Percentiles rank a stretch among this genome's conserved stretches.
Conservation (phyloP, 176 grass and related monocot species). For the Musa beccarii region DNA sequence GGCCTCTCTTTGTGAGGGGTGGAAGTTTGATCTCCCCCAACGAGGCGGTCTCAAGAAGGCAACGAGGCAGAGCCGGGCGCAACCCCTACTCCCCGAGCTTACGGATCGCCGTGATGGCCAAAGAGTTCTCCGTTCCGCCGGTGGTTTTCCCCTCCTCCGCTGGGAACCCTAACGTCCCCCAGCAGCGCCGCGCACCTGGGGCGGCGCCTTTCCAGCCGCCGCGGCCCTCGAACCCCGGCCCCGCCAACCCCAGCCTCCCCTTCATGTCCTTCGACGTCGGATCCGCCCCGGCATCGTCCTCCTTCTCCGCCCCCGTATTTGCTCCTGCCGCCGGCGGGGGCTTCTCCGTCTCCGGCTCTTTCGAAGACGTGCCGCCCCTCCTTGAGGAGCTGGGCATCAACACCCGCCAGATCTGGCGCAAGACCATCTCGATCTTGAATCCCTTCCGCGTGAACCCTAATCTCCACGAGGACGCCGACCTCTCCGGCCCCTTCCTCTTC, state of each 20-base stretch:
- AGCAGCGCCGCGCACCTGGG: constrained; percentile 32
- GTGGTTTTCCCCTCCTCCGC: constrained; percentile 57
- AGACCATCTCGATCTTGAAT: constrained; percentile 83
- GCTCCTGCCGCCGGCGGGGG: constrained; percentile 39
- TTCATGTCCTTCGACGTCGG: constrained; percentile 92
- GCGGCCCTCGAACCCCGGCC: constrained; percentile 34
- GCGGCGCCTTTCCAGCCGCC: constrained; percentile 63
- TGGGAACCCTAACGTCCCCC: constrained; percentile 19
- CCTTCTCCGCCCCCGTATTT: constrained; percentile 25
- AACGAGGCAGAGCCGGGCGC: too few relatives aligned
- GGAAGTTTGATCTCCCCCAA: too few relatives aligned
- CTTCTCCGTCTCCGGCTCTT: constrained; percentile 34
- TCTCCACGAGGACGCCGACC: constrained; percentile 80
- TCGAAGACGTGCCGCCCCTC: constrained; percentile 85
- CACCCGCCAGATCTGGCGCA: constrained; percentile 97
- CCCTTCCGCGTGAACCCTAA: constrained; percentile 63
- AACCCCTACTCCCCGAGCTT: too few relatives aligned
- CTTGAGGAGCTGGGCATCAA: constrained; percentile 99
- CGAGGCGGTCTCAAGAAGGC: too few relatives aligned
- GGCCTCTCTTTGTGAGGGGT: too few relatives aligned
- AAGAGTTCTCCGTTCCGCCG: constrained; percentile 81
- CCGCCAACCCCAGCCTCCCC: constrained; percentile 47
- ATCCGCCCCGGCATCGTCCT: constrained; percentile 37
- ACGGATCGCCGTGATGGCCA: constrained; percentile 46
- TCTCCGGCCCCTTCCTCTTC: constrained; percentile 87